These are phyloP conservation scores for Dioszegia hungarica DNA, from an alignment of 768 basidiomycete species.

Conservation along the genomic window DNA sequence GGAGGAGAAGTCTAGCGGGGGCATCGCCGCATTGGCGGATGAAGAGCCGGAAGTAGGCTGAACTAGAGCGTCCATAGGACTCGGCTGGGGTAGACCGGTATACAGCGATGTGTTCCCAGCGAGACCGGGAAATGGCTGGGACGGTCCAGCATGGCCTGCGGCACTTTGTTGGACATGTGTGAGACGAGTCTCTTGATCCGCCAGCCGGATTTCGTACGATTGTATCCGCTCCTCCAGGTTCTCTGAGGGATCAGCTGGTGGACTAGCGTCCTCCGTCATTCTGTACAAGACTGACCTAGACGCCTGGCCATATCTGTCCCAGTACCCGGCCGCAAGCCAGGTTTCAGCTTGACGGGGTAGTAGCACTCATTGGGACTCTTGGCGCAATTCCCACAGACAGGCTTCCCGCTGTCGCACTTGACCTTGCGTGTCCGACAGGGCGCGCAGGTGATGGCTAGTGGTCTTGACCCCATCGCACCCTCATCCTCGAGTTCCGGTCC, in stretches of 20 bases:
- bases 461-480: neutral
- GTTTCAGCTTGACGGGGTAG: conserved; percentile 42
- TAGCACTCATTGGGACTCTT: conserved; percentile 39
- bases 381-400: conserved; percentile 22
- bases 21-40: no score
- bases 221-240: conserved; percentile 31
- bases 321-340: conserved; percentile 42
- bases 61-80: neutral
- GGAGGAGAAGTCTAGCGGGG: conserved; percentile 12
- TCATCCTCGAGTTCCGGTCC: conserved; percentile 3
- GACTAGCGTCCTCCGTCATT: neutral
- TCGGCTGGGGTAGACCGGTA: neutral
- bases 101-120: neutral
- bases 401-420: conserved; percentile 38
- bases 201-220: conserved; percentile 28
- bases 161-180: neutral
- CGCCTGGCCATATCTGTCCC: conserved; percentile 41
- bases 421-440: conserved; percentile 36
- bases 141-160: neutral
- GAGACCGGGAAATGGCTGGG: neutral
- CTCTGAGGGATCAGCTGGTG: conserved; percentile 17
- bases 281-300: conserved; percentile 24
- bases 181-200: conserved; percentile 31
- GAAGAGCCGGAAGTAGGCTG: neutral
- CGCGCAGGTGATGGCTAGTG: conserved; percentile 34